phyloP scores from a whole-genome alignment of 2,329 filamentous ascomycete genomes.

The Pseudopithomyces maydicus region DNA sequence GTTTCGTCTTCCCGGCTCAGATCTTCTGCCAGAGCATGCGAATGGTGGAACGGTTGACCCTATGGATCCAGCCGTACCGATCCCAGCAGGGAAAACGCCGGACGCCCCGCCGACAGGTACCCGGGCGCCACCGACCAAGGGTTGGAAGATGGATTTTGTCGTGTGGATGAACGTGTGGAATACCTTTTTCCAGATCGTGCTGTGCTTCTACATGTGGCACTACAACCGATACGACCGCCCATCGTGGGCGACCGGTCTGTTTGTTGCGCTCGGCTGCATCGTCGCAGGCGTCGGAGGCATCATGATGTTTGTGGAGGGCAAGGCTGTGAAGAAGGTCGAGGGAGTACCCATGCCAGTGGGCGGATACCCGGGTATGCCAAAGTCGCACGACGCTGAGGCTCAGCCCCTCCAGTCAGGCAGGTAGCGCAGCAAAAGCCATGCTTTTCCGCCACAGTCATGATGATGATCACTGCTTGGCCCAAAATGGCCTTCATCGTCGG shows the following conservation, averaged over 20 bases:
- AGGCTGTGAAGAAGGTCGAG: slow-evolving; percentile 44
- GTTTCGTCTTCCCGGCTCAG: slow-evolving; percentile 73
- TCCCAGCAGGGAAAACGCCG: slow-evolving; percentile 67
- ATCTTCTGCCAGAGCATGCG: slow-evolving; percentile 53
- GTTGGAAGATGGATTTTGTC: slow-evolving; percentile 81
- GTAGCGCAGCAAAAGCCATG: not conserved
- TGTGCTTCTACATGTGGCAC: slow-evolving; percentile 84
- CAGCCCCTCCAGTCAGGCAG: slow-evolving; percentile 8
- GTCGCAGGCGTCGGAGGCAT: slow-evolving; percentile 71
- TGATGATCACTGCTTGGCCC: slow-evolving; percentile 21
- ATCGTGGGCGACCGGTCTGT: slow-evolving; percentile 77
- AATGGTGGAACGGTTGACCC: slow-evolving; percentile 31
- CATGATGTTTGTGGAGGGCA: slow-evolving; percentile 73
- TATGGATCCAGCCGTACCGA: slow-evolving; percentile 60
- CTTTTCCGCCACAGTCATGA: slow-evolving; percentile 24
- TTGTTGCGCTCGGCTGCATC: slow-evolving; percentile 75
- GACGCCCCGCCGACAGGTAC: slow-evolving; percentile 72
- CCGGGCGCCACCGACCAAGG: slow-evolving; percentile 67
- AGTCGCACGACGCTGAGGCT: slow-evolving; percentile 26
- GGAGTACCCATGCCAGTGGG: slow-evolving; percentile 38
- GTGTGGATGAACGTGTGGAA: slow-evolving; percentile 81
- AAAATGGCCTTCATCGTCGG: not conserved
- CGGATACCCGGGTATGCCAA: slow-evolving; percentile 22
- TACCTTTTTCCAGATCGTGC: slow-evolving; percentile 74
- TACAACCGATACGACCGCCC: slow-evolving; percentile 75